phyloP scores from a whole-genome alignment of 2,329 filamentous ascomycete species.

The Aspergillus sp. region DNA sequence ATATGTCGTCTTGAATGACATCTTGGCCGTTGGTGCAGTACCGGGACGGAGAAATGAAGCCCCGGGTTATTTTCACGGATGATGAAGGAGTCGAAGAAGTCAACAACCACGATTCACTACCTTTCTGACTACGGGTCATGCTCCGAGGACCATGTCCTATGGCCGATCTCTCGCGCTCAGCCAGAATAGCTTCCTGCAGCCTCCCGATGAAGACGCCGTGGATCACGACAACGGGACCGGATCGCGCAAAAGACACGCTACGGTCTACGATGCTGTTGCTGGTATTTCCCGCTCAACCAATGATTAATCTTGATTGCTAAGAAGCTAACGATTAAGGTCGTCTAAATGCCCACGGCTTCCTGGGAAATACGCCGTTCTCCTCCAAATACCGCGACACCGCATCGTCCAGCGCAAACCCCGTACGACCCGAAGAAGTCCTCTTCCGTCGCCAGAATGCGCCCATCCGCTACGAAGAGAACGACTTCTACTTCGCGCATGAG shows the following conservation, averaged over 20 bases:
- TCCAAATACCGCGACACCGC: conserved; percentile 27
- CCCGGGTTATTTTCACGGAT: neutral
- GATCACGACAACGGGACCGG: conserved; percentile 7
- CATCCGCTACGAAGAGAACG: conserved; percentile 44
- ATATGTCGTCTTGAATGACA: too few species aligned
- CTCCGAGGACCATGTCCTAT: conserved; percentile 18
- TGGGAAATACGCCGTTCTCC: conserved; percentile 9
- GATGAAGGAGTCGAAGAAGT: neutral
- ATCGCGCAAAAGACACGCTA: conserved; percentile 27
- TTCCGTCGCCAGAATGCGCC: conserved; percentile 46
- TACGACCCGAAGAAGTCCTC: conserved; percentile 52
- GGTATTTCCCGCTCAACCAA: conserved; percentile 27
- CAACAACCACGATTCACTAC: neutral
- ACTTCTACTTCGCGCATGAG: conserved; percentile 48
- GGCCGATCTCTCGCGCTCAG: conserved; percentile 13
- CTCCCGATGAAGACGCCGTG: conserved; percentile 7
- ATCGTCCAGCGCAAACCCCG: conserved; percentile 29
- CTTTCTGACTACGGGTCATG: neutral
- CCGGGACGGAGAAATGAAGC: conserved; percentile 15
- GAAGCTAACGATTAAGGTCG: conserved; percentile 32
- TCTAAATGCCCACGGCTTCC: conserved; percentile 34
- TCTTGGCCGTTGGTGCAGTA: too few species aligned
- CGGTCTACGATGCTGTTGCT: conserved; percentile 52
- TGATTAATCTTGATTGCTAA: neutral
- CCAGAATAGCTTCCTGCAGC: conserved; percentile 12